phyloP scores from a whole-genome alignment of 345 rosid species.

The Xanthoceras sorbifolium region DNA sequence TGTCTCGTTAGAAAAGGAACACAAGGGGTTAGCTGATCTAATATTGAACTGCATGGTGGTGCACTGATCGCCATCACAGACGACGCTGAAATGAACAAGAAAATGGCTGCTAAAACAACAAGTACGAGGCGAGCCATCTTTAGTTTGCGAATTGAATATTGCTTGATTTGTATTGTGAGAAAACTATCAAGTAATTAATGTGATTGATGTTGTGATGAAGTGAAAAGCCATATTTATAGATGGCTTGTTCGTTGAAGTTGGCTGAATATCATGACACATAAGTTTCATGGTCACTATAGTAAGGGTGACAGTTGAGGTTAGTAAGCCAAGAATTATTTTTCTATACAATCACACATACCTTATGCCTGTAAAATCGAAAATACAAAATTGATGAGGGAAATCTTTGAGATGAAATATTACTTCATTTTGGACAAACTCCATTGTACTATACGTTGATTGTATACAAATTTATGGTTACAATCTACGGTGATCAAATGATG shows the following conservation, averaged over 20 bases:
- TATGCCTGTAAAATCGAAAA: neutral
- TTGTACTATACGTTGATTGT: too few species aligned
- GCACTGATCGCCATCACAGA: neutral
- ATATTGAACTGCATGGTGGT: neutral
- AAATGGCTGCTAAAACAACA: neutral
- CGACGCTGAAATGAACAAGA: neutral
- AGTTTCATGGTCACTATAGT: neutral
- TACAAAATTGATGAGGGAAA: neutral
- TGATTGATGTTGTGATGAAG: neutral
- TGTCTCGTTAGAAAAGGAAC: neutral
- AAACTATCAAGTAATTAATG: too few species aligned
- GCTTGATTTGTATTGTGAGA: too few species aligned
- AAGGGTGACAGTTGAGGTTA: neutral
- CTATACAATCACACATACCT: neutral
- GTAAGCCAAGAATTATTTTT: neutral
- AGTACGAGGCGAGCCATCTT: conserved; percentile 2
- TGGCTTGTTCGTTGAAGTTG: neutral
- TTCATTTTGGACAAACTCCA: neutral
- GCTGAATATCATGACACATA: neutral
- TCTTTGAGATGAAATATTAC: too few species aligned
- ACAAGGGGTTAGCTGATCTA: neutral
- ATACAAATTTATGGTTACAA: too few species aligned
- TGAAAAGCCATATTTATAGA: neutral
- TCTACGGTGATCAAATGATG: too few species aligned
- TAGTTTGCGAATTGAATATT: neutral